Evolutionary conservation across 176 grass and related monocot species (phyloP).

Genomic region (Oryza glaberrima): DNA sequence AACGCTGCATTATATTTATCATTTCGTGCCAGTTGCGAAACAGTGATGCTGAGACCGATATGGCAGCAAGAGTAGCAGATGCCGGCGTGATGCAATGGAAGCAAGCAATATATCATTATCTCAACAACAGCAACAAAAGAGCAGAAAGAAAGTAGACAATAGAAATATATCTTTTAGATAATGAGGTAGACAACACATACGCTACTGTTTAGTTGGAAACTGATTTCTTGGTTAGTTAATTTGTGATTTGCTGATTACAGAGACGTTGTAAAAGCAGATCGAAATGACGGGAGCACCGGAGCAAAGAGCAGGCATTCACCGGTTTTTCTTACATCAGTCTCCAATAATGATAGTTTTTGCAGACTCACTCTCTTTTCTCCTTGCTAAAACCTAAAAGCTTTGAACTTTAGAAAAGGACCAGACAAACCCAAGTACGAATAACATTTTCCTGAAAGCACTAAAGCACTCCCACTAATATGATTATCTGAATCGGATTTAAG

Average conservation of each 20-base stretch:
- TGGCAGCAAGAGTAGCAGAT: neutral
- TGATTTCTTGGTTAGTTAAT: neutral
- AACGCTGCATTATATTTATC: too few species aligned
- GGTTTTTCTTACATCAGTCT: conserved; percentile 3
- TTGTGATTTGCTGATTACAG: neutral
- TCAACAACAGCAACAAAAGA: too few species aligned
- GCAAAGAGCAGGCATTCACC: neutral
- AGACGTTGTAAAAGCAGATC: neutral
- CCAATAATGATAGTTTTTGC: neutral
- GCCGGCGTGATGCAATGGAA: neutral
- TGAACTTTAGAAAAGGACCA: neutral
- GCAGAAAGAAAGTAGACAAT: too few species aligned
- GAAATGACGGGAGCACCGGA: neutral
- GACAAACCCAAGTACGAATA: conserved; percentile 13
- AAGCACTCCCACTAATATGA: neutral
- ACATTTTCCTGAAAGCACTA: neutral
- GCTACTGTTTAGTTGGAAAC: neutral
- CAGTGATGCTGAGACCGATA: too few species aligned
- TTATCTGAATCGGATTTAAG: neutral
- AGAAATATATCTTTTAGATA: too few species aligned
- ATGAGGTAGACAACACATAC: too few species aligned
- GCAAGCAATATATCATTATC: too few species aligned
- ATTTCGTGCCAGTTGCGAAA: too few species aligned
- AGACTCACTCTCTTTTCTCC: neutral
- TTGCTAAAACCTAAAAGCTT: neutral